phyloP scores from a whole-genome alignment of 441 rosid genomes.

The Sinapis alba region DNA sequence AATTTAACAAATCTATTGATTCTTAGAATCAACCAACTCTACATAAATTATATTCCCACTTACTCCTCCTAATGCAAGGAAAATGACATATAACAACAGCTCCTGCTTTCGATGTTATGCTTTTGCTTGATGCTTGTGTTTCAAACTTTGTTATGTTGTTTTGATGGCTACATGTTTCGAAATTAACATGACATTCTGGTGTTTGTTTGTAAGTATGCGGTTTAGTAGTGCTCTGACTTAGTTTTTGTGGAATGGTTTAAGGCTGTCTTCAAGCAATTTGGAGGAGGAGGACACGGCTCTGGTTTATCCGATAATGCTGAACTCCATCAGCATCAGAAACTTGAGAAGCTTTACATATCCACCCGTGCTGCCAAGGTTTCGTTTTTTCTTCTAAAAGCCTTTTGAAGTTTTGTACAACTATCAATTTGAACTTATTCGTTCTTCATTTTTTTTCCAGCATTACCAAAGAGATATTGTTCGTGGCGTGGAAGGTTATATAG shows the following conservation, averaged over 20 bases:
- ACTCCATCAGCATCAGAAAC: conserved; percentile 85
- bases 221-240: not conserved
- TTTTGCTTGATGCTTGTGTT: not conserved
- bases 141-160: not conserved
- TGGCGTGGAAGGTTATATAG: not conserved
- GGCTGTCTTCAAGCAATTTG: conserved; percentile 97
- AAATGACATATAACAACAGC: not conserved
- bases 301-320: conserved; percentile 78
- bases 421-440: not conserved
- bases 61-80: no score
- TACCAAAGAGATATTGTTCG: not conserved
- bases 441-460: not conserved
- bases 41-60: no score
- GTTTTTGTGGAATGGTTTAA: conserved; percentile 26
- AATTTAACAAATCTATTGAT: no score
- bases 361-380: conserved; percentile 91
- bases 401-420: not conserved
- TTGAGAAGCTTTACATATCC: conserved; percentile 93
- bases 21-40: no score
- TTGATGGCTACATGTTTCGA: not conserved
- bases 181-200: not conserved
- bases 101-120: not conserved
- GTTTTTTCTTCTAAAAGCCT: not conserved
- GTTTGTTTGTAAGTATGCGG: conserved; percentile 3
- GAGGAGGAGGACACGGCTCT: conserved; percentile 78